Base-by-base conservation (phyloP, 331 rosid species). In the Cucumis variabilis region DNA sequence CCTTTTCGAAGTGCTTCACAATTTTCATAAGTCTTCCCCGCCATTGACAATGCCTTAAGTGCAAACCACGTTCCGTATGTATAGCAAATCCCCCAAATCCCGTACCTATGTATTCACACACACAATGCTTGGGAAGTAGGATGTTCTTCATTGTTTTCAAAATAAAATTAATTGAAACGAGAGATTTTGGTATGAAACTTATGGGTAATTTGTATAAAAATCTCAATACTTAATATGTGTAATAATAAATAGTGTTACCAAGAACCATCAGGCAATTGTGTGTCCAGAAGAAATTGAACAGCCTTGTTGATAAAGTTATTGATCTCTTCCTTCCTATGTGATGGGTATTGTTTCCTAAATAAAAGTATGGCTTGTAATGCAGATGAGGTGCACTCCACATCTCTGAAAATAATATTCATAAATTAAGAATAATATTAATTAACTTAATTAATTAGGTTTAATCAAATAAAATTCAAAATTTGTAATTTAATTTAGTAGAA, bases 81-180 rank as follows among this genome's bases (percentile, higher is more conserved):
- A 88, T 94, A 96, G 87, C 99, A 96, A 87, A 96, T 90, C 62
- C 99, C 99, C 99, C 98, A 96, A 21, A 92, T 91, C 80, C 99
- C 98, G 77, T 96, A 79, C 84, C 87, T 84, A 37, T 33, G 4
- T 33, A 33, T 33, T 2, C 4, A 2, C 16, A 48, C 51, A 48
- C 51, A 48, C 51, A 48, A 48, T 48, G 51, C 51, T 48, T 48
- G 12, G 6, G 2, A 48, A 9, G 11, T 9, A 9, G 7, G 51
- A 3, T 48, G 1, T 48, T 48, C 53, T 48, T 48, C 53, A 48
- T 48, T 48, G 12, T 48, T 48, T 48, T 48, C 53, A 48, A 48
- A 48, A 11, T 0, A 1, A 16, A 11, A 48, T 11, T 48, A 11
- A 48, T 11, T 48, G 8, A 48, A 48, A 48, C 12, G 1, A 9